A percentile compares a stretch with the other conserved stretches of the same genome.
Conservation (phyloP, 208 protist genomes). For the Acanthamoeba lenticulata region DNA sequence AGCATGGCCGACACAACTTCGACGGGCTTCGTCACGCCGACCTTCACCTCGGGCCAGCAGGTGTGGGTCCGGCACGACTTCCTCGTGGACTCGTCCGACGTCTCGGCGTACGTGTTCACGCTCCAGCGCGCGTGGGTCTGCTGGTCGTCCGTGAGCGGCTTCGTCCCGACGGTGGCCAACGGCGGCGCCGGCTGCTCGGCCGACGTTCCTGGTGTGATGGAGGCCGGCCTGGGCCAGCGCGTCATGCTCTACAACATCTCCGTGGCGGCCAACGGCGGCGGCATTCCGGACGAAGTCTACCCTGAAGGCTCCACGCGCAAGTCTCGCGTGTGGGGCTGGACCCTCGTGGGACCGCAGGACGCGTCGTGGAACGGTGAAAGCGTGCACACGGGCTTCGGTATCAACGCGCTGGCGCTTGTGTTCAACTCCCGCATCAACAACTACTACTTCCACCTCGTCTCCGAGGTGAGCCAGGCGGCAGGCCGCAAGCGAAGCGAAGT, state of each 20-base stretch:
- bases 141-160: neutral
- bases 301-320: neutral
- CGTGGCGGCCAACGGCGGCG: neutral
- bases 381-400: conserved; percentile 32
- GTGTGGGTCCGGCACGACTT: conserved; percentile 26
- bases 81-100: neutral
- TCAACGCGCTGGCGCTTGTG: conserved; percentile 25
- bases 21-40: neutral
- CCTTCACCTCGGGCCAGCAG: neutral
- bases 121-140: conserved; percentile 35
- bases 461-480: conserved; percentile 9
- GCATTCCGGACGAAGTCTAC: neutral
- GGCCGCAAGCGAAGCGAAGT: too few relatives aligned
- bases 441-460: conserved; percentile 62
- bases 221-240: neutral
- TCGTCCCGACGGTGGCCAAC: neutral
- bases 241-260: conserved; percentile 17
- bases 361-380: neutral
- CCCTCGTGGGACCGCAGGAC: neutral
- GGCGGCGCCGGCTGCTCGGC: neutral
- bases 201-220: conserved; percentile 43
- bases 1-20: neutral
- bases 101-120: neutral
- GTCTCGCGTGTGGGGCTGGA: neutral
- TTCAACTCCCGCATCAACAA: neutral